Conservation (phyloP, 192 early-diverging fungal species). For the Backusella sp. region DNA sequence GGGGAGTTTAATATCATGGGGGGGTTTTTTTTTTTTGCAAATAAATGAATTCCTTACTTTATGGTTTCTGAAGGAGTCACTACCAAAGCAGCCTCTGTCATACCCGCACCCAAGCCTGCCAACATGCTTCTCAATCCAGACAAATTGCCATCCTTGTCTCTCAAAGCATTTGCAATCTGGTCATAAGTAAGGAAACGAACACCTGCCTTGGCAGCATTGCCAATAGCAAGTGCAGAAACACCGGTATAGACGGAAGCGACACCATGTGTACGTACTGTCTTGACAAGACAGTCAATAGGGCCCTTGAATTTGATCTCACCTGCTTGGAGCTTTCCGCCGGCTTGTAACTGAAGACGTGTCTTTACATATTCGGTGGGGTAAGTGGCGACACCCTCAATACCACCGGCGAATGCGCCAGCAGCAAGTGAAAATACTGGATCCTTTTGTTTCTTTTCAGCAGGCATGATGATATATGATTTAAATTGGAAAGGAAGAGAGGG, state of each 20-base stretch:
- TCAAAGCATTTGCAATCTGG: slow-evolving; percentile 69
- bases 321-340: slow-evolving; percentile 34
- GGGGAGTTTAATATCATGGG: too few relatives aligned
- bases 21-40: too few relatives aligned
- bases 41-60: slow-evolving; percentile 54
- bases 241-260: slow-evolving; percentile 81
- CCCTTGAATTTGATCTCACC: slow-evolving; percentile 63
- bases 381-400: slow-evolving; percentile 85
- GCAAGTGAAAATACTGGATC: slow-evolving; percentile 65
- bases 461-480: background rate
- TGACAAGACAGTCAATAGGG: slow-evolving; percentile 74
- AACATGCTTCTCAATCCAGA: slow-evolving; percentile 64
- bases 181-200: slow-evolving; percentile 94
- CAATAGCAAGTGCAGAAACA: slow-evolving; percentile 86
- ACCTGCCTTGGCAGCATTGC: slow-evolving; percentile 89
- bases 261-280: slow-evolving; percentile 74
- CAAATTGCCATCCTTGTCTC: slow-evolving; percentile 70
- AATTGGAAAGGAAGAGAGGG: background rate
- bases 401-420: slow-evolving; percentile 87
- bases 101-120: slow-evolving; percentile 85
- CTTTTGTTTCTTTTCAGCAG: slow-evolving; percentile 30
- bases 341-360: slow-evolving; percentile 92
- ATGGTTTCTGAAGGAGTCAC: slow-evolving; percentile 96
- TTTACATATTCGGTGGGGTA: slow-evolving; percentile 98
- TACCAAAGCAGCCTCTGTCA: slow-evolving; percentile 83